Percentiles rank a stretch among this genome's conserved stretches.
Evolutionary conservation across 257 asterid species (phyloP).

Genomic region (Jasminum sambac): DNA sequence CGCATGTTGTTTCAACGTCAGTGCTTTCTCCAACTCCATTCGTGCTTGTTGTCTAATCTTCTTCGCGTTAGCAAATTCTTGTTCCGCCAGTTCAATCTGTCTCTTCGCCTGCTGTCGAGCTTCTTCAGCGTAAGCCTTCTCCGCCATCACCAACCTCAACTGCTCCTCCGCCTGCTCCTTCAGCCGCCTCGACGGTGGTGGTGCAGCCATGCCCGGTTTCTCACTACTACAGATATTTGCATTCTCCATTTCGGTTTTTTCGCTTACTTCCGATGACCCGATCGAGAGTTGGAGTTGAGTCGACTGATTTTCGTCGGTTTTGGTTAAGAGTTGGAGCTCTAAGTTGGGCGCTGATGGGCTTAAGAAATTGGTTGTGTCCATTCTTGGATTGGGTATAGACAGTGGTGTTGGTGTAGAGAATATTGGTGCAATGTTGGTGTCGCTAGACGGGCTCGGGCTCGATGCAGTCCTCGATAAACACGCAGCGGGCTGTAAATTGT

Average conservation of each 20-base stretch:
- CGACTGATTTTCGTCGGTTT: constrained; percentile 30
- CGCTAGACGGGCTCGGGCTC: constrained; percentile 59
- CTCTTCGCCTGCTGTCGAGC: constrained; percentile 52
- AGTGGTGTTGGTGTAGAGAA: constrained; percentile 8
- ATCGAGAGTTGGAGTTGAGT: constrained; percentile 56
- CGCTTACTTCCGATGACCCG: constrained; percentile 39
- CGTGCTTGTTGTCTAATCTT: constrained; percentile 61
- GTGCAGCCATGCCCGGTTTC: background rate
- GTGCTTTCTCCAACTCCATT: constrained; percentile 60
- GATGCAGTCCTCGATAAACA: constrained; percentile 55
- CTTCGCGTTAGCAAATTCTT: constrained; percentile 59
- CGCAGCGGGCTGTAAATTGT: constrained; percentile 31
- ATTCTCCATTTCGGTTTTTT: constrained; percentile 12
- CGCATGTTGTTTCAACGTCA: constrained; percentile 48
- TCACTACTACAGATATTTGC: constrained; percentile 12
- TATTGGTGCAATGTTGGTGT: constrained; percentile 31
- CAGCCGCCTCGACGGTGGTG: constrained; percentile 16
- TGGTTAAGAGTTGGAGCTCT: constrained; percentile 64
- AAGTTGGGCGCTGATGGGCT: constrained; percentile 33
- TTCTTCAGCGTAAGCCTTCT: constrained; percentile 66
- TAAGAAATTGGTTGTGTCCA: constrained; percentile 16
- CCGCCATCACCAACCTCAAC: constrained; percentile 52
- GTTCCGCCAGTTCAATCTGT: constrained; percentile 62
- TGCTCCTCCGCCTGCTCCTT: constrained; percentile 42
- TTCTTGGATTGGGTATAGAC: constrained; percentile 8